Evolutionary conservation across 2,329 filamentous ascomycete genomes (phyloP).

Genomic region (Metarhizium album): DNA sequence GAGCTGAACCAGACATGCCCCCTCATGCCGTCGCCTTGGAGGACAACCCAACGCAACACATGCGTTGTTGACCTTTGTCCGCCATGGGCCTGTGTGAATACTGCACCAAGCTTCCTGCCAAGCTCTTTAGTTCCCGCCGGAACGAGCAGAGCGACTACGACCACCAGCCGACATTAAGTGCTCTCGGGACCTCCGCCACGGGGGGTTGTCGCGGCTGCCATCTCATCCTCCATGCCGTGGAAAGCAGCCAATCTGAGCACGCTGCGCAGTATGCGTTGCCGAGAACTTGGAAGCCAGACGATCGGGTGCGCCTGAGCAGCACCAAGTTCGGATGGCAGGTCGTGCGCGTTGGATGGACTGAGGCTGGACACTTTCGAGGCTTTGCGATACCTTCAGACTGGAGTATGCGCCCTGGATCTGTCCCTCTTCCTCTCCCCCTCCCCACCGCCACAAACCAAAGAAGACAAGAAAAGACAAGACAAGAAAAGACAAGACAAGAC

Average conservation of each 20-base stretch:
- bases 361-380: constrained; percentile 1
- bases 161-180: not conserved
- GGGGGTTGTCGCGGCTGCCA: not conserved
- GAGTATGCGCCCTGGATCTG: not conserved
- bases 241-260: not conserved
- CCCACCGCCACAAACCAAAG: no score
- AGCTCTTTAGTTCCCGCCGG: not conserved
- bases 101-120: not conserved
- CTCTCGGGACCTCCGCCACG: not conserved
- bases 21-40: not conserved
- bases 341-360: not conserved
- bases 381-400: not conserved
- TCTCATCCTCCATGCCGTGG: not conserved
- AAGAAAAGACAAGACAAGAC: no score
- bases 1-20: no score
- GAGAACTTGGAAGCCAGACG: not conserved
- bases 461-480: no score
- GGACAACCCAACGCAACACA: no score
- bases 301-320: not conserved
- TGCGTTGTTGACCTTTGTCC: not conserved
- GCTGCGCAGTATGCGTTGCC: not conserved
- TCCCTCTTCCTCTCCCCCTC: no score
- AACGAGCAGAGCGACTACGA: not conserved
- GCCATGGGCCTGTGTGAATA: not conserved
- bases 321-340: constrained; percentile 3